phyloP scores from a whole-genome alignment of 2,329 filamentous ascomycete species.

The Beauveria sp. region DNA sequence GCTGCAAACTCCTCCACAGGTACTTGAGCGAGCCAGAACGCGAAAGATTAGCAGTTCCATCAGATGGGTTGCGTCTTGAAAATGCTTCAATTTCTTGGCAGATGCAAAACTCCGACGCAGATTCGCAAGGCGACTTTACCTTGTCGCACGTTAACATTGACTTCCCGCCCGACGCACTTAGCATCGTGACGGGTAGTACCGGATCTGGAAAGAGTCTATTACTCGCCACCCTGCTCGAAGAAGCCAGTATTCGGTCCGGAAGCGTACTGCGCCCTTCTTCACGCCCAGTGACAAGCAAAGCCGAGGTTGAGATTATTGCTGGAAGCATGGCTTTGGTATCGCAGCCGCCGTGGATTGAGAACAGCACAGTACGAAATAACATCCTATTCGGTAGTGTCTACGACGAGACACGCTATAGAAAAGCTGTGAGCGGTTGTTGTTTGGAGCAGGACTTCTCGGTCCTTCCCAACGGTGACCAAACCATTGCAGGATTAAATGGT shows the following conservation, averaged over 20 bases:
- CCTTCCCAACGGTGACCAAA: slow-evolving; percentile 34
- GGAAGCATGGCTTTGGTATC: slow-evolving; percentile 33
- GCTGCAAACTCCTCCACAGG: slow-evolving; percentile 5
- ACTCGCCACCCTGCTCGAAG: slow-evolving; percentile 59
- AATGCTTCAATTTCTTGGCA: slow-evolving; percentile 7
- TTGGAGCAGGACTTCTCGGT: slow-evolving; percentile 35
- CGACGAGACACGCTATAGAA: slow-evolving; percentile 32
- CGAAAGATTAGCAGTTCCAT: not conserved
- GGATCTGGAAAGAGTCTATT: slow-evolving; percentile 64
- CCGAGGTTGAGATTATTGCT: not conserved
- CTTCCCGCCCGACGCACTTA: slow-evolving; percentile 56
- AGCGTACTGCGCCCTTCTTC: slow-evolving; percentile 39
- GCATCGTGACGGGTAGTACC: slow-evolving; percentile 60
- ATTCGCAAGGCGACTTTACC: slow-evolving; percentile 33
- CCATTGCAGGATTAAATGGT: slow-evolving; percentile 34
- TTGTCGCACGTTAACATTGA: slow-evolving; percentile 50
- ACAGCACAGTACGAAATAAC: slow-evolving; percentile 36
- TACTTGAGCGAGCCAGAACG: slow-evolving; percentile 6
- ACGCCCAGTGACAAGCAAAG: slow-evolving; percentile 24
- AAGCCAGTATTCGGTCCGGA: slow-evolving; percentile 56
- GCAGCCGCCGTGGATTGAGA: slow-evolving; percentile 41
- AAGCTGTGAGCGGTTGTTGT: slow-evolving; percentile 38
- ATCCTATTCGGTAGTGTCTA: slow-evolving; percentile 36
- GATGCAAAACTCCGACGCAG: not conserved
- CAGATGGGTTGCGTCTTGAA: not conserved